Conservation (phyloP, 495 filamentous ascomycete species). For the Podospora appendiculata region DNA sequence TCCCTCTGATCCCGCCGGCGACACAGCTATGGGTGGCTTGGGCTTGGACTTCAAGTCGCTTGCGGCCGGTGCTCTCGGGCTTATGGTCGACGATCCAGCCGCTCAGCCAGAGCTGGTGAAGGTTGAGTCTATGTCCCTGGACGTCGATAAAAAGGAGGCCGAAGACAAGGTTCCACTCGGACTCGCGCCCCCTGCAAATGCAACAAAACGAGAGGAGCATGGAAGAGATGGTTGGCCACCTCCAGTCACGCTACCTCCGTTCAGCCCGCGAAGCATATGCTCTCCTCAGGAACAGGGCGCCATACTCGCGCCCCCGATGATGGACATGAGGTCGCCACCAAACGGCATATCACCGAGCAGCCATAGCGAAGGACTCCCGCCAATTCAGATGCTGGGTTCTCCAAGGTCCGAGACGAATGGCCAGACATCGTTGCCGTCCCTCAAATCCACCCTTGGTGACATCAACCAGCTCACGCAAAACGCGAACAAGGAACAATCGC, state of each 20-base stretch:
- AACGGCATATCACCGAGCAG: conserved; percentile 15
- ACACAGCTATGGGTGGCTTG: conserved; percentile 19
- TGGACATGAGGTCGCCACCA: conserved; percentile 23
- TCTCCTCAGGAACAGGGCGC: conserved; percentile 20
- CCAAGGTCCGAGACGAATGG: conserved; percentile 35
- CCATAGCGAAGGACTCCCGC: conserved; percentile 37
- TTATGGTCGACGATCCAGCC: conserved; percentile 18
- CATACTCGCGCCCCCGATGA: conserved; percentile 13
- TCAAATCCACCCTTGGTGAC: conserved; percentile 32
- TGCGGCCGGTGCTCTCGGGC: conserved; percentile 28
- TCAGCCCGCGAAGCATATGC: conserved; percentile 12
- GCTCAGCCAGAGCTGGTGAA: conserved; percentile 17
- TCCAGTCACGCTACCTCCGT: conserved; percentile 14
- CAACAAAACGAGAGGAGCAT: conserved; percentile 8
- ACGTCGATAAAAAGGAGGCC: conserved; percentile 19
- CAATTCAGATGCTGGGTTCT: conserved; percentile 38
- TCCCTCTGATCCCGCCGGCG: conserved; percentile 9
- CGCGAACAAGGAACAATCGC: background rate
- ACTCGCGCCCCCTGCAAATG: conserved; percentile 13
- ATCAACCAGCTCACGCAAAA: conserved; percentile 40
- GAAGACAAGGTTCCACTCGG: conserved; percentile 9
- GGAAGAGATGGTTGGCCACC: conserved; percentile 10
- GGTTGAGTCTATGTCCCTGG: conserved; percentile 17
- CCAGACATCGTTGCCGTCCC: conserved; percentile 37
- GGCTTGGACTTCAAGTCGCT: conserved; percentile 33